Conservation (phyloP, 768 basidiomycete species). For the Pholiota molesta region DNA sequence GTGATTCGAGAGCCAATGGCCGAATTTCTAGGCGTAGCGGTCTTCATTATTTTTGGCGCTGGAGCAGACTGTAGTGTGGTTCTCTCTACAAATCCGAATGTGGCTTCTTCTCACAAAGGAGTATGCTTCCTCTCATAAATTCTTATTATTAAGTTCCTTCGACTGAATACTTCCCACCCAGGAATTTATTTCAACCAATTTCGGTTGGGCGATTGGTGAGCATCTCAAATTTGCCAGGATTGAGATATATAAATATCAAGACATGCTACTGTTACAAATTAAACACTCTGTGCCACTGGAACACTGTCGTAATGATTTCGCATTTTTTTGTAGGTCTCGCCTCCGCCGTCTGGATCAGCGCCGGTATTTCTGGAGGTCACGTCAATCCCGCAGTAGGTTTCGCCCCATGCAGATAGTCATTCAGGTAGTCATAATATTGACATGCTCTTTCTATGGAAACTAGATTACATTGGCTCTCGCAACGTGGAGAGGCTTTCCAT, state of each 20-base stretch:
- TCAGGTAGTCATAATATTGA: background rate
- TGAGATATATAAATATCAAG: too few species aligned
- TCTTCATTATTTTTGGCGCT: constrained; percentile 60
- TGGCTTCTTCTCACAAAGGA: constrained; percentile 53
- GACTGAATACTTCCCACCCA: constrained; percentile 18
- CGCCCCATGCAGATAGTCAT: background rate
- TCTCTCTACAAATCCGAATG: constrained; percentile 47
- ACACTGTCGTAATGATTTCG: background rate
- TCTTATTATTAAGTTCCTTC: background rate
- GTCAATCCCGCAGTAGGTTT: constrained; percentile 68
- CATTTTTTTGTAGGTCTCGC: constrained; percentile 34
- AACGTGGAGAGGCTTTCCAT: constrained; percentile 72
- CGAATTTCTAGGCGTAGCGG: constrained; percentile 61
- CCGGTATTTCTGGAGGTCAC: constrained; percentile 74
- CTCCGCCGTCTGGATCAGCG: constrained; percentile 68
- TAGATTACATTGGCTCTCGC: constrained; percentile 76
- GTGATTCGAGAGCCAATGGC: constrained; percentile 58
- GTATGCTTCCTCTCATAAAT: constrained; percentile 32
- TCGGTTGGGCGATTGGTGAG: constrained; percentile 34
- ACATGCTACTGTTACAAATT: too few species aligned
- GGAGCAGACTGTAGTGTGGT: constrained; percentile 59
- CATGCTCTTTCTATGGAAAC: background rate
- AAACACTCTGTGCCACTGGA: too few species aligned
- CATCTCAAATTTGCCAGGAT: background rate
- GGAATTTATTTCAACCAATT: constrained; percentile 51